phyloP scores from a whole-genome alignment of 1,284 basidiomycete species.

The Sanghuangporus weigelae region DNA sequence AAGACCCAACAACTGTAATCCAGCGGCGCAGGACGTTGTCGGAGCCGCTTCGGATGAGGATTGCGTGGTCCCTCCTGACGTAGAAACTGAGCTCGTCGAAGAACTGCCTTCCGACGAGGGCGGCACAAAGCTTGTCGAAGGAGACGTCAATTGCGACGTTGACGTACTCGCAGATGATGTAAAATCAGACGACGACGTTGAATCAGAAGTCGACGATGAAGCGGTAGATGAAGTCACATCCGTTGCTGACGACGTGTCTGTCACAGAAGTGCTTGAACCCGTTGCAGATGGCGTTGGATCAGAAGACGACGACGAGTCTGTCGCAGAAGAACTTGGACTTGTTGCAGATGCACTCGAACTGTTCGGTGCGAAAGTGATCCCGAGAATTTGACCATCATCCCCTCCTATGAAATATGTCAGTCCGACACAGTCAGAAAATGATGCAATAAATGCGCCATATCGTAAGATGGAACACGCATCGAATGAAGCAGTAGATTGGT shows the following conservation, averaged over 20 bases:
- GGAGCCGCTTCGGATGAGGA: background rate
- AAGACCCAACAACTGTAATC: background rate
- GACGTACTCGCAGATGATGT: background rate
- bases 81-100: background rate
- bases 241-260: background rate
- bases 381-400: background rate
- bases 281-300: background rate
- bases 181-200: background rate
- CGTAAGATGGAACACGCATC: background rate
- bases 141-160: background rate
- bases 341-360: background rate
- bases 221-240: background rate
- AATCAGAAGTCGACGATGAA: background rate
- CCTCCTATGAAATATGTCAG: background rate
- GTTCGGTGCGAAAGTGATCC: background rate
- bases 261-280: background rate
- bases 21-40: conserved; percentile 5
- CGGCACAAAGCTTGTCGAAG: background rate
- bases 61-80: background rate
- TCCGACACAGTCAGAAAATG: background rate
- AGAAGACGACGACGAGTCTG: background rate
- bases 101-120: no score
- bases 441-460: background rate
- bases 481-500: background rate
- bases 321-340: background rate